Evolutionary conservation across 2,329 filamentous ascomycete genomes (phyloP).

Genomic region (Cryoendolithus antarcticus): DNA sequence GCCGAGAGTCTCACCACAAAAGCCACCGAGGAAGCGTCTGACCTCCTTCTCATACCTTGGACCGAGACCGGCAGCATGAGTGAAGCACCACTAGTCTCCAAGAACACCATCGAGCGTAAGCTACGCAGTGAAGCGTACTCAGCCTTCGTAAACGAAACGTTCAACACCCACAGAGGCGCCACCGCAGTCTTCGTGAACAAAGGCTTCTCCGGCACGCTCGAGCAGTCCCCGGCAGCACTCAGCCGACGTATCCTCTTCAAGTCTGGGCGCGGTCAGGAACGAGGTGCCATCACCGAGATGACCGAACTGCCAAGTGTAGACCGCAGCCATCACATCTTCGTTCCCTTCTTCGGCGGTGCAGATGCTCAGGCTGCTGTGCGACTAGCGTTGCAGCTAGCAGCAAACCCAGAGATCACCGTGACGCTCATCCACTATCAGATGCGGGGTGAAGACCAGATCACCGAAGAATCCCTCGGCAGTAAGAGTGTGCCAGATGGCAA

Average conservation of each 20-base stretch:
- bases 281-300: constrained; percentile 40
- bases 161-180: constrained; percentile 52
- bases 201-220: constrained; percentile 42
- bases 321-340: constrained; percentile 69
- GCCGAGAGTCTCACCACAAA: constrained; percentile 62
- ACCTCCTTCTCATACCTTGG: constrained; percentile 77
- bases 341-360: constrained; percentile 71
- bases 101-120: constrained; percentile 42
- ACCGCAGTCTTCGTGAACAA: constrained; percentile 72
- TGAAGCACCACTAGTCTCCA: constrained; percentile 45
- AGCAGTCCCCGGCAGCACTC: constrained; percentile 25
- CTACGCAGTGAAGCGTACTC: constrained; percentile 53
- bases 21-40: constrained; percentile 40
- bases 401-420: constrained; percentile 64
- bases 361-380: constrained; percentile 72
- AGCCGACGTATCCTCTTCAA: constrained; percentile 40
- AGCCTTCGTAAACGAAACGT: constrained; percentile 55
- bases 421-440: constrained; percentile 52
- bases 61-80: constrained; percentile 65
- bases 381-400: constrained; percentile 71
- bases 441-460: neutral
- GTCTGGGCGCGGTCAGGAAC: constrained; percentile 38
- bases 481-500: neutral
- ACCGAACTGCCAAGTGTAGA: constrained; percentile 48
- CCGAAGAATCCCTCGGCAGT: neutral